A percentile compares a stretch with the other conserved stretches of the same genome.
phyloP scores from a whole-genome alignment of 2,329 filamentous ascomycete genomes.

The Aspergillus carbonarius region DNA sequence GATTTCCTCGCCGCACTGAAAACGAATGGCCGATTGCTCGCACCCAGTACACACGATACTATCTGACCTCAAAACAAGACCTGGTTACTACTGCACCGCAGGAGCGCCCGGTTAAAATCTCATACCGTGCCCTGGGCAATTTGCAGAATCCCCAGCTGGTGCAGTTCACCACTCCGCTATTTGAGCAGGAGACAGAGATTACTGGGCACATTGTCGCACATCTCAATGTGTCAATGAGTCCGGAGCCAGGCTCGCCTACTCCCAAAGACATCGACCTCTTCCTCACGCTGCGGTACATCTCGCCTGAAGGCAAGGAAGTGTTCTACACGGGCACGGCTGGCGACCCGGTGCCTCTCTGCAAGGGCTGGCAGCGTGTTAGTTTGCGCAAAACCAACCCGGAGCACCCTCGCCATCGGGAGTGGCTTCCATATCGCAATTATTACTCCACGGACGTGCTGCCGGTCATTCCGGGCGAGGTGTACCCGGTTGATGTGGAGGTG shows the following conservation, averaged over 20 bases:
- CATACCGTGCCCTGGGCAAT: slow-evolving; percentile 61
- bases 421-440: slow-evolving; percentile 53
- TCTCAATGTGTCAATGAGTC: slow-evolving; percentile 59
- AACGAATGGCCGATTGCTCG: slow-evolving; percentile 66
- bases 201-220: slow-evolving; percentile 67
- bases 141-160: slow-evolving; percentile 55
- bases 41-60: slow-evolving; percentile 63
- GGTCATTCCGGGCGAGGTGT: slow-evolving; percentile 52
- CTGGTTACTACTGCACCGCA: slow-evolving; percentile 38
- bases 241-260: slow-evolving; percentile 38
- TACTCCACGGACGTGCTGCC: slow-evolving; percentile 49
- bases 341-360: slow-evolving; percentile 54
- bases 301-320: slow-evolving; percentile 51
- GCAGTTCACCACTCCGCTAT: slow-evolving; percentile 58
- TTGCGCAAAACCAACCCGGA: slow-evolving; percentile 49
- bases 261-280: slow-evolving; percentile 56
- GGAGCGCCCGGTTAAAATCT: slow-evolving; percentile 43
- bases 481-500: slow-evolving; percentile 50
- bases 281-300: slow-evolving; percentile 55
- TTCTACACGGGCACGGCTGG: slow-evolving; percentile 58
- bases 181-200: slow-evolving; percentile 65
- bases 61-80: slow-evolving; percentile 52
- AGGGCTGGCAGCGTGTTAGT: slow-evolving; percentile 57
- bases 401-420: slow-evolving; percentile 46
- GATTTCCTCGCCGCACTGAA: slow-evolving; percentile 57